These are phyloP conservation scores for Thalia dealbata DNA, from an alignment of 176 grass and related monocot genomes.

Conservation along the genomic window DNA sequence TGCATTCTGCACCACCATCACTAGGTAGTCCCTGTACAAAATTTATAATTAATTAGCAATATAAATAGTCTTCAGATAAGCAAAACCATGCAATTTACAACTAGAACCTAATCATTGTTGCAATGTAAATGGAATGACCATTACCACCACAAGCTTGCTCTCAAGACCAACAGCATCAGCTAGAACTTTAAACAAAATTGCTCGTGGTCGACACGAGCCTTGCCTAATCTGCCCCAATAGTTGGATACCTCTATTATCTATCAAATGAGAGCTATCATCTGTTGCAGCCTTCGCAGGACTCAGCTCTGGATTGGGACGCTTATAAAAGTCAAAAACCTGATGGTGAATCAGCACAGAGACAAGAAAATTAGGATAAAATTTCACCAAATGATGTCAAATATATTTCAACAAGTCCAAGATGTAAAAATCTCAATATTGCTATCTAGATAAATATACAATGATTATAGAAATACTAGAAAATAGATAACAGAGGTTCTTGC, in stretches of 20 bases:
- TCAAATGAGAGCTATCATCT: constrained; percentile 68
- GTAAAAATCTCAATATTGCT: no score
- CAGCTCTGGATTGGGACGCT: constrained; percentile 58
- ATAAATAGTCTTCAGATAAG: neutral
- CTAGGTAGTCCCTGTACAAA: constrained; percentile 57
- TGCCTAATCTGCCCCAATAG: constrained; percentile 94
- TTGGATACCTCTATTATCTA: constrained; percentile 74
- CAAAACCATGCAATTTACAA: neutral
- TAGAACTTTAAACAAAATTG: constrained; percentile 96
- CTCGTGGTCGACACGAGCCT: constrained; percentile 82
- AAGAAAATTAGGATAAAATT: neutral
- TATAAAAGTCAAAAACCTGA: constrained; percentile 90
- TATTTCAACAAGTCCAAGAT: no score
- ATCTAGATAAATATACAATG: no score
- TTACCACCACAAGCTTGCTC: constrained; percentile 83
- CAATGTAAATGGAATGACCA: constrained; percentile 4
- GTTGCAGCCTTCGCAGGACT: constrained; percentile 70
- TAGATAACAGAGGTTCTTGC: no score
- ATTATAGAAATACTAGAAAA: no score
- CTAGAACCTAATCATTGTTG: neutral
- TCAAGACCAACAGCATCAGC: constrained; percentile 84
- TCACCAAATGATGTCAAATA: neutral
- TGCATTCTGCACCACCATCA: constrained; percentile 70
- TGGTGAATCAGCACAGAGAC: constrained; percentile 16
- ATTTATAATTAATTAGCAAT: neutral